A percentile compares a stretch with the other conserved stretches of the same genome.
Conservation (phyloP, 768 basidiomycete genomes). For the Suillus discolor region DNA sequence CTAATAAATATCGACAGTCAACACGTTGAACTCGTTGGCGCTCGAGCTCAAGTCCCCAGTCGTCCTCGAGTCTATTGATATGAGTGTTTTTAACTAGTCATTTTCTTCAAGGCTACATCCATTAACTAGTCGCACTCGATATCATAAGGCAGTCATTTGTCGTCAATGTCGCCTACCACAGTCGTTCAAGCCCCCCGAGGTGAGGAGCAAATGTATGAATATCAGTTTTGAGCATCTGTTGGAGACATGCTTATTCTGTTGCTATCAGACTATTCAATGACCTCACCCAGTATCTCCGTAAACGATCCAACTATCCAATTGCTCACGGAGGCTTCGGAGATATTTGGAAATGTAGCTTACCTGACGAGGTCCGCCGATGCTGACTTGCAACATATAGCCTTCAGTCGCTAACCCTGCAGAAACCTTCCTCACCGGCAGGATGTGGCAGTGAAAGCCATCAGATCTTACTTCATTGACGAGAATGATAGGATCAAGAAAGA, state of each 20-base stretch:
- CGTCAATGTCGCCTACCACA: too few relatives aligned
- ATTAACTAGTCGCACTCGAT: too few relatives aligned
- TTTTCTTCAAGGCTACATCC: background rate
- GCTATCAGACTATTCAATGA: background rate
- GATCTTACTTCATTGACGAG: conserved; percentile 5
- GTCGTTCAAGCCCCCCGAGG: background rate
- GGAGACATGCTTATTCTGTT: background rate
- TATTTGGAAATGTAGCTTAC: conserved; percentile 9
- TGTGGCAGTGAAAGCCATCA: conserved; percentile 12
- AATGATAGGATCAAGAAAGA: conserved; percentile 8
- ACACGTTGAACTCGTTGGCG: background rate
- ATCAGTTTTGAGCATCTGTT: background rate
- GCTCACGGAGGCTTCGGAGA: conserved; percentile 12
- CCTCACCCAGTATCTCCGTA: conserved; percentile 8
- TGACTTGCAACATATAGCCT: background rate
- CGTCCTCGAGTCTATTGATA: background rate
- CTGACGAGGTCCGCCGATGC: background rate
- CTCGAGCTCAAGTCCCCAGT: background rate
- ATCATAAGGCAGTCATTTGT: background rate
- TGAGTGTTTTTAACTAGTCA: background rate
- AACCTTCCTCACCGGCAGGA: background rate
- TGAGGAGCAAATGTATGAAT: background rate
- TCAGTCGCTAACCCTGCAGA: background rate
- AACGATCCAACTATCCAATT: background rate
- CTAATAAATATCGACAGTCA: background rate